phyloP scores from a whole-genome alignment of 1,284 basidiomycete genomes.

The Termitomyces sp. region DNA sequence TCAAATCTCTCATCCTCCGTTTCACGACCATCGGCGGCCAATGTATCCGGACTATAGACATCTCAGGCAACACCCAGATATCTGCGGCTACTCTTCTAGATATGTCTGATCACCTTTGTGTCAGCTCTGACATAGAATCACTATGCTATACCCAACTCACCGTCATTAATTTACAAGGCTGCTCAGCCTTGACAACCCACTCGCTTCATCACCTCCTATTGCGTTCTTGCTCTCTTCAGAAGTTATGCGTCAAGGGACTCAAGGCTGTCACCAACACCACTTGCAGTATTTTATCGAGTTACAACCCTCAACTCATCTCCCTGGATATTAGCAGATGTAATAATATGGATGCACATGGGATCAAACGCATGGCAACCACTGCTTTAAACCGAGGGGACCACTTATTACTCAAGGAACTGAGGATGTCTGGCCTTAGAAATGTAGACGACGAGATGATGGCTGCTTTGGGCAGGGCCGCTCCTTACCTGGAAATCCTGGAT shows the following conservation, averaged over 20 bases:
- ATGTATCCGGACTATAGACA: constrained; percentile 62
- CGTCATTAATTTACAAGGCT: constrained; percentile 71
- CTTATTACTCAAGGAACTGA: constrained; percentile 53
- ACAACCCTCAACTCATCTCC: constrained; percentile 49
- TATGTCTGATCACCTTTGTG: constrained; percentile 50
- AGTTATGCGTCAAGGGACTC: constrained; percentile 66
- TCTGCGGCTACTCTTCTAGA: constrained; percentile 44
- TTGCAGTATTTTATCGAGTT: constrained; percentile 57
- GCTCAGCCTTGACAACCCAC: constrained; percentile 55
- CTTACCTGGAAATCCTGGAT: constrained; percentile 79
- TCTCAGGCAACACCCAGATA: constrained; percentile 62
- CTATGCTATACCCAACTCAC: constrained; percentile 60
- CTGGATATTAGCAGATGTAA: constrained; percentile 75
- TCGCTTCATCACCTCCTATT: constrained; percentile 69
- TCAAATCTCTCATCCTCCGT: constrained; percentile 43
- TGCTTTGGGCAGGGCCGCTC: constrained; percentile 57
- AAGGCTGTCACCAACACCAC: constrained; percentile 67
- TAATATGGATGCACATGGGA: constrained; percentile 63
- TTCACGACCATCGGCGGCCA: constrained; percentile 53
- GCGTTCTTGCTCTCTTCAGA: constrained; percentile 59
- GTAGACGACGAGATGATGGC: constrained; percentile 57
- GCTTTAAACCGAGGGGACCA: constrained; percentile 40
- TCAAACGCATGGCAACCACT: constrained; percentile 40
- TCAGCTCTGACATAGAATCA: constrained; percentile 24
- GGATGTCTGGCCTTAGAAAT: constrained; percentile 60